phyloP scores from a whole-genome alignment of 2,329 filamentous ascomycete genomes.

The Teratosphaeria pseudoeucalypti region DNA sequence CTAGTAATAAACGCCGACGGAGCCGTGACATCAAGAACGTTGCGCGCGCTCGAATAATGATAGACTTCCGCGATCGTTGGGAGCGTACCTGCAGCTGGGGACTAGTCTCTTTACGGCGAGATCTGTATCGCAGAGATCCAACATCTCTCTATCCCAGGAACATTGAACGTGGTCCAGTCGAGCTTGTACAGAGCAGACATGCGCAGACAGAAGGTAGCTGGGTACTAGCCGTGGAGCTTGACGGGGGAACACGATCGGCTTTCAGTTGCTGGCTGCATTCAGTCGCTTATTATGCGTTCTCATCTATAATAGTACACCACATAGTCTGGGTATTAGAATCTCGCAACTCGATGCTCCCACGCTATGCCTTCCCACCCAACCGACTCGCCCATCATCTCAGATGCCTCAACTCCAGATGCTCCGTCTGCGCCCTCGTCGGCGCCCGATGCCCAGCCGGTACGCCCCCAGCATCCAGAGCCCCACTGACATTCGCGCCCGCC shows the following conservation, averaged over 20 bases:
- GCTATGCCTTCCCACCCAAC: background rate
- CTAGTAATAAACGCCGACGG: background rate
- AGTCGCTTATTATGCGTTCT: background rate
- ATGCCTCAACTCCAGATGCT: constrained; percentile 20
- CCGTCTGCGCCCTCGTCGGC: constrained; percentile 17
- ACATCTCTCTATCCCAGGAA: no score
- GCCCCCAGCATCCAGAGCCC: constrained; percentile 7
- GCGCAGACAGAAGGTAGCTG: no score
- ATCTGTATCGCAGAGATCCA: background rate
- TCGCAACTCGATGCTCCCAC: background rate
- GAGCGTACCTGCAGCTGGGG: background rate
- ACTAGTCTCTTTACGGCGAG: background rate
- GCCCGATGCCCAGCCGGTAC: constrained; percentile 8
- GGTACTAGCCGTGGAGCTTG: background rate
- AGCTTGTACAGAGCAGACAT: no score
- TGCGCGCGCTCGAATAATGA: background rate
- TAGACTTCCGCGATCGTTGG: background rate
- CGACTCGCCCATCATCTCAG: background rate
- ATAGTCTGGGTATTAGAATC: background rate
- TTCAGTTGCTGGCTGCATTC: background rate
- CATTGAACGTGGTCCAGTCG: no score
- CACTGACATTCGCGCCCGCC: constrained; percentile 2
- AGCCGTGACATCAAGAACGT: background rate
- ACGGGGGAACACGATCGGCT: background rate
- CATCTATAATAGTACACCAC: background rate